These are phyloP conservation scores for Camellia granthamiana DNA, from an alignment of 148 eudicot genomes.

Conservation along the genomic window DNA sequence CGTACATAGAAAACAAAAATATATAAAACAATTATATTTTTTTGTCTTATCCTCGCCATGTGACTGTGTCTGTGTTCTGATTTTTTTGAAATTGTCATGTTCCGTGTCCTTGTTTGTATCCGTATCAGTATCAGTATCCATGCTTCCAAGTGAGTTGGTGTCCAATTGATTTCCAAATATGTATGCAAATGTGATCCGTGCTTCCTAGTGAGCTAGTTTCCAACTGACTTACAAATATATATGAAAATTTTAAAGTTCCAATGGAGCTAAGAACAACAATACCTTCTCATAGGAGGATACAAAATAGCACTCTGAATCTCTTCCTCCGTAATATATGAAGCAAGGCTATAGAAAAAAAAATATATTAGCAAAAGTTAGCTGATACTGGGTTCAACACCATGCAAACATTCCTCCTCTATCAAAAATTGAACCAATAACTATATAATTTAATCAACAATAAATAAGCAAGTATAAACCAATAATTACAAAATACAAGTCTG, in stretches of 20 bases:
- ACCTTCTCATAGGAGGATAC: constrained; percentile 83
- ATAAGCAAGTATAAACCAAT: background rate
- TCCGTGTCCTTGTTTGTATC: too few species aligned
- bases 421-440: background rate
- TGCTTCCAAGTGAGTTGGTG: too few species aligned
- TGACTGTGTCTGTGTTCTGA: too few species aligned
- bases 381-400: background rate
- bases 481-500: background rate
- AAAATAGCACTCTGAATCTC: constrained; percentile 74
- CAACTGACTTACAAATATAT: background rate
- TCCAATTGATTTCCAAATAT: too few species aligned
- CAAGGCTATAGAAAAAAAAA: constrained; percentile 59
- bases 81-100: too few species aligned
- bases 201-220: background rate
- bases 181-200: too few species aligned
- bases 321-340: constrained; percentile 87
- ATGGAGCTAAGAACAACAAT: constrained; percentile 5
- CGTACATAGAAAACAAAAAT: too few species aligned
- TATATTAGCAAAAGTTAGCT: constrained; percentile 1
- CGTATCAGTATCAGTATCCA: too few species aligned
- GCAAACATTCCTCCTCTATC: background rate
- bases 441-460: background rate
- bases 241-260: background rate
- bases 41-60: too few species aligned
- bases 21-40: too few species aligned